A percentile compares a stretch with the other conserved stretches of the same genome.
phyloP scores from a whole-genome alignment of 441 rosid species.

The Raphanus hybrid region DNA sequence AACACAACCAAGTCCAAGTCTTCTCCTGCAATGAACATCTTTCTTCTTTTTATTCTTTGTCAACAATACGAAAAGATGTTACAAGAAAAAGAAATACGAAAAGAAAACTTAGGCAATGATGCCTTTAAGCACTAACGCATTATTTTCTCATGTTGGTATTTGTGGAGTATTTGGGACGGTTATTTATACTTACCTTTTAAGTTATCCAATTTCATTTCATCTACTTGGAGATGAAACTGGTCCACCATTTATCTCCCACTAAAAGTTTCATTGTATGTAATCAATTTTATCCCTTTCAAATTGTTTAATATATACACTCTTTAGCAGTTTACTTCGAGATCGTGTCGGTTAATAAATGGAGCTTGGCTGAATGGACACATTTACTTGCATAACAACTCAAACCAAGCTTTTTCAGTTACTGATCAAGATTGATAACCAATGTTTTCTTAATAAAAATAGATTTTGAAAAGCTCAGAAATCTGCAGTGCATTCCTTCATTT shows the following conservation, averaged over 20 bases:
- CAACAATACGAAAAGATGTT: not conserved
- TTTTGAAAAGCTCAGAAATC: not conserved
- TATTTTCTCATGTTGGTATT: slow-evolving; percentile 23
- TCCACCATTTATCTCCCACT: slow-evolving; percentile 27
- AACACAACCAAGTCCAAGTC: slow-evolving; percentile 14
- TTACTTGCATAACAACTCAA: slow-evolving; percentile 6
- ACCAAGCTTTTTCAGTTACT: not conserved
- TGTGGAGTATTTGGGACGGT: slow-evolving; percentile 35
- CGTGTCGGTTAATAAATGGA: not conserved
- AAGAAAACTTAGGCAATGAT: slow-evolving; percentile 16
- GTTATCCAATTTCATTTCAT: slow-evolving; percentile 31
- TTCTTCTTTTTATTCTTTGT: not conserved
- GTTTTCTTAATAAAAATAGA: not conserved
- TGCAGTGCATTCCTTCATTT: not conserved
- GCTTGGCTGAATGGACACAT: not conserved
- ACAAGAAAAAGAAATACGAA: not conserved
- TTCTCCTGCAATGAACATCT: slow-evolving; percentile 38
- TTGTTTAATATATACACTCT: not conserved
- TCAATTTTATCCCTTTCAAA: not conserved
- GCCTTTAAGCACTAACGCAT: not conserved
- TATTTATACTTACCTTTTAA: slow-evolving; percentile 36
- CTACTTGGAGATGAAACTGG: slow-evolving; percentile 20
- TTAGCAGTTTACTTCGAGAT: slow-evolving; percentile 8
- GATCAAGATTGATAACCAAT: not conserved
- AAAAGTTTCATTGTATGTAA: not conserved